Base-by-base conservation (phyloP, 2,329 filamentous ascomycete genomes). In the Cercospora zeina region DNA sequence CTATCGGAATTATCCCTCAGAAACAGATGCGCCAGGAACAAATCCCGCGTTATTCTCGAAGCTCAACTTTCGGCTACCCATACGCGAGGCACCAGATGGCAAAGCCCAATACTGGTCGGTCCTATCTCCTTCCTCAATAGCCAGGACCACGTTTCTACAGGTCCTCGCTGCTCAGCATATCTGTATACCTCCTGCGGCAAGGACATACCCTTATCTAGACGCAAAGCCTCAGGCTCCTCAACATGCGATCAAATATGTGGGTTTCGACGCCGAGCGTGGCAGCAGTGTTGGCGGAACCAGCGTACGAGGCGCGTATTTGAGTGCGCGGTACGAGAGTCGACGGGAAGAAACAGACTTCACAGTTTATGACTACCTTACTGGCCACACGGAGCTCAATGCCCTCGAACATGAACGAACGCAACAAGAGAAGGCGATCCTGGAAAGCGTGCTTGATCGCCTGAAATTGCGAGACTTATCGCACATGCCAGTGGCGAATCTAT, bases 321-420 rank as follows among this genome's bases (percentile, higher is more conserved):
- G 90, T 62, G 92, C 92, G 14, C 83, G 95, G 39, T 99, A 97
- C 74, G 95, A 99, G 80, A 93, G 89, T 62, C 81, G 89, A 37
- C 83, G 91, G 33, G 93, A 97, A 77, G 87, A 87, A 58, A 96
- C 90, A 1, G 95, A 97, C 75, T 96, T 93, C 76, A 90, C 89
- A 0, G 82, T 97, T 1, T 78, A 83, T 56, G 87, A 96, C 76
- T 97, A 91, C 73, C 77, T 99, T 16, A 83, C 86, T 13, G 92
- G 92, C 0, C 88, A 95, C 71, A 96, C 89, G 2, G 85, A 93
- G 64, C 80, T 97, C 63, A 97, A 97, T 71, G 86, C 90, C 0
- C 77, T 86, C 9, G 83, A 87, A 59, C 77, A 80, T 33, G 79
- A 80, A 27, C 74, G 76, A n/a, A 65, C 62, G 1, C 64, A 61